These are phyloP conservation scores for Acer yangbiense DNA, from an alignment of 345 rosid species.

Conservation along the genomic window DNA sequence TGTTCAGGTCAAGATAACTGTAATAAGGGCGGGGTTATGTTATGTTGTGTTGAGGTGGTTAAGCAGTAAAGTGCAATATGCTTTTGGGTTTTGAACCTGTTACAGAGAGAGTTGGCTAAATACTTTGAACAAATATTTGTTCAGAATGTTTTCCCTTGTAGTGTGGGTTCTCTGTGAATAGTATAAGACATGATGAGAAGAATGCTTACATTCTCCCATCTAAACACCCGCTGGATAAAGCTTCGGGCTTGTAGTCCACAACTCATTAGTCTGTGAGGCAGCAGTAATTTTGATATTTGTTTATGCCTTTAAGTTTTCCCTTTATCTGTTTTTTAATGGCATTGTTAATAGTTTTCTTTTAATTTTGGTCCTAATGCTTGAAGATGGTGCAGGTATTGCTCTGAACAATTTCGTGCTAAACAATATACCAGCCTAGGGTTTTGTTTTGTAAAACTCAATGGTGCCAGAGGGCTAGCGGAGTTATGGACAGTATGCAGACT, in stretches of 20 bases:
- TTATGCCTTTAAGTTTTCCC: neutral
- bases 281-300: neutral
- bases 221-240: neutral
- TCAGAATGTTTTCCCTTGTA: neutral
- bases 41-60: no score
- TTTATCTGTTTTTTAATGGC: slow-evolving; percentile 4
- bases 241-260: neutral
- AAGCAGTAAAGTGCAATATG: no score
- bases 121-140: neutral
- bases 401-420: slow-evolving; percentile 14
- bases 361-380: slow-evolving; percentile 12
- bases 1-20: no score
- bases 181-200: neutral
- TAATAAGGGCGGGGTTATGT: no score
- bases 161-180: neutral
- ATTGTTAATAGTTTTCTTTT: neutral
- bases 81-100: no score
- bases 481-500: slow-evolving; percentile 49
- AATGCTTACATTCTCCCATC: neutral
- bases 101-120: no score
- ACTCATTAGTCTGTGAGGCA: neutral
- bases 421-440: slow-evolving; percentile 28
- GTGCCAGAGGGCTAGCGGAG: slow-evolving; percentile 48
- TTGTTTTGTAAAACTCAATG: slow-evolving; percentile 47
- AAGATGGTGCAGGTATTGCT: slow-evolving; percentile 27